Evolutionary conservation across 2,329 filamentous ascomycete genomes (phyloP).

Genomic region (Cyphellophora attinorum): DNA sequence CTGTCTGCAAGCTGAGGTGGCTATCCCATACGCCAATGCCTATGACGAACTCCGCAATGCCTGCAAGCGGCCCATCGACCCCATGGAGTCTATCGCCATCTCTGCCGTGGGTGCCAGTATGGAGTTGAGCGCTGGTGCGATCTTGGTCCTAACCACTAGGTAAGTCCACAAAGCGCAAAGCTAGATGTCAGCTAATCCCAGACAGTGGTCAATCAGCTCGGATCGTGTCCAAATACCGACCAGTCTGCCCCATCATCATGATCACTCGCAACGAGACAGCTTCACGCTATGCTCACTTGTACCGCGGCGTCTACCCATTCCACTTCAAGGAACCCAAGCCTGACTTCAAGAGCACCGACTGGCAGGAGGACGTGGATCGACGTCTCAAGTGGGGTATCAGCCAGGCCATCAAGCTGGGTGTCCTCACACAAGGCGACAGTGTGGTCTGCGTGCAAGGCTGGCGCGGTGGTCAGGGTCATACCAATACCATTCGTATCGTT

Average conservation of each 20-base stretch:
- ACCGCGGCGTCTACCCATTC: constrained; percentile 98
- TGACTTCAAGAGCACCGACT: constrained; percentile 67
- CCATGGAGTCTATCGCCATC: constrained; percentile 92
- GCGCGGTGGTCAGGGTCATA: constrained; percentile 59
- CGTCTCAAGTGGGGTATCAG: constrained; percentile 95
- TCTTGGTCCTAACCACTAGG: constrained; percentile 90
- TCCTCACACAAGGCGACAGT: constrained; percentile 67
- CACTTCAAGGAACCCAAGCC: constrained; percentile 87
- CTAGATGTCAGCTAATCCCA: constrained; percentile 13
- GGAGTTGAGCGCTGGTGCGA: constrained; percentile 91
- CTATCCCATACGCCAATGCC: constrained; percentile 91
- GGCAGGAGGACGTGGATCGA: constrained; percentile 97
- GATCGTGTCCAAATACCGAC: constrained; percentile 94
- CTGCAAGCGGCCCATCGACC: constrained; percentile 71
- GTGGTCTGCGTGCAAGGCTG: constrained; percentile 61
- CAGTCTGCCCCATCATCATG: constrained; percentile 99
- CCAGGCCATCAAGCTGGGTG: constrained; percentile 72
- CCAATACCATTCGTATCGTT: constrained; percentile 51
- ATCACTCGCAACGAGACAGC: constrained; percentile 79
- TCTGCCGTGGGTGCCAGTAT: constrained; percentile 90
- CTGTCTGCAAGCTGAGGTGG: constrained; percentile 91
- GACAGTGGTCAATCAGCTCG: constrained; percentile 79
- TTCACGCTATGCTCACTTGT: constrained; percentile 84
- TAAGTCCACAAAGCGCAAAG: constrained; percentile 26
- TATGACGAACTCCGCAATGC: constrained; percentile 91